Percentiles rank a stretch among this genome's conserved stretches.
Conservation (phyloP, 2,329 filamentous ascomycete genomes). For the Thielaviopsis punctulata region DNA sequence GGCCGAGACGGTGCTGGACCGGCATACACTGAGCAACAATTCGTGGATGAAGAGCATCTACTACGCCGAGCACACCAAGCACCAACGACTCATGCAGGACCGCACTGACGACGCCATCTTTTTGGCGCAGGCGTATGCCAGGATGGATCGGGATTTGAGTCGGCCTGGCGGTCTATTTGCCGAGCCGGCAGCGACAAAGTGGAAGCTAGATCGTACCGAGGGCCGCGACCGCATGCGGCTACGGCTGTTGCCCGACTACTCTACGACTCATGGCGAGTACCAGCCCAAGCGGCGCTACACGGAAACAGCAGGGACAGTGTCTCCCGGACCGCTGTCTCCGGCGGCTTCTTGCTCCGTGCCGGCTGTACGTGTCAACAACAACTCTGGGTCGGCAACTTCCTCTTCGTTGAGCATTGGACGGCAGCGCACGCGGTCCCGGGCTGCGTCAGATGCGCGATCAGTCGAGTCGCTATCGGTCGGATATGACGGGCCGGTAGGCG, state of each 20-base stretch:
- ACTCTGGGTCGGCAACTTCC: conserved; percentile 11
- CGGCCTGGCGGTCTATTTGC: conserved; percentile 70
- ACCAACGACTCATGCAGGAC: conserved; percentile 77
- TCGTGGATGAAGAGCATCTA: conserved; percentile 96
- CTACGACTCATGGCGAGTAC: conserved; percentile 51
- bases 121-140: conserved; percentile 56
- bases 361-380: conserved; percentile 20
- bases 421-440: conserved; percentile 3
- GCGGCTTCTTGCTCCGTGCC: too few relatives aligned
- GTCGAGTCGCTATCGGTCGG: conserved; percentile 6
- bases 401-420: conserved; percentile 3
- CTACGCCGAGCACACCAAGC: conserved; percentile 77
- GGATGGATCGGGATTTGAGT: conserved; percentile 60
- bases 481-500: conserved; percentile 2
- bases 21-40: conserved; percentile 73
- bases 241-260: conserved; percentile 64
- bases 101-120: conserved; percentile 80
- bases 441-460: conserved; percentile 7
- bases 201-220: conserved; percentile 91
- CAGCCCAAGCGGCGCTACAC: conserved; percentile 62
- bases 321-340: conserved; percentile 14
- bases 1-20: conserved; percentile 53
- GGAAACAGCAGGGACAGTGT: conserved; percentile 20
- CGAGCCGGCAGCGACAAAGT: conserved; percentile 44
- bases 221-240: conserved; percentile 89